Percentiles rank a stretch among this genome's conserved stretches.
Evolutionary conservation across 495 filamentous ascomycete genomes (phyloP).

Genomic region (Podospora anserina): DNA sequence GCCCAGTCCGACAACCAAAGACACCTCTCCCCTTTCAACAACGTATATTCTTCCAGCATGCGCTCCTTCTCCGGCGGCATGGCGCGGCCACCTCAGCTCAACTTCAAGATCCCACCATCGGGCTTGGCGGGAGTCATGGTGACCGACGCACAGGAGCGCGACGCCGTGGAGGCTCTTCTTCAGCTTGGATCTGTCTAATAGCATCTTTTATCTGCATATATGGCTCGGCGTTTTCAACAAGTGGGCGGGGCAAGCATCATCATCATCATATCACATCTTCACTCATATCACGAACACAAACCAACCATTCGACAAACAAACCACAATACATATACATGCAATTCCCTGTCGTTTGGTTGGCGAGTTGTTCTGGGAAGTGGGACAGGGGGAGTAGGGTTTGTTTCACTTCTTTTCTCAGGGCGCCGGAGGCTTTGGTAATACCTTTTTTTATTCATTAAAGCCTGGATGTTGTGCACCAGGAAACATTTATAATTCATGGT

Average conservation of each 20-base stretch:
- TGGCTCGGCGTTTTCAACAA: conserved; percentile 47
- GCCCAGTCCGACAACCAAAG: conserved; percentile 25
- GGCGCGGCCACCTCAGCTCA: conserved; percentile 47
- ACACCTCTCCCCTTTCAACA: conserved; percentile 37
- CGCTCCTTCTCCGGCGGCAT: conserved; percentile 51
- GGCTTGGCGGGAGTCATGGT: conserved; percentile 44
- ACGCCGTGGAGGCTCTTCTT: conserved; percentile 79
- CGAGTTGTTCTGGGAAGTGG: neutral
- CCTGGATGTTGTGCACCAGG: neutral
- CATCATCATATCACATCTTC: neutral
- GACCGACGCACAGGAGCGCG: conserved; percentile 69
- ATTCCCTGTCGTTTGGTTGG: neutral
- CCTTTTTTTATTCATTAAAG: neutral
- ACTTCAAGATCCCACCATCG: conserved; percentile 46
- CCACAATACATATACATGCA: neutral
- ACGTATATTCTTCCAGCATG: conserved; percentile 45
- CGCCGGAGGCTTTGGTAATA: neutral
- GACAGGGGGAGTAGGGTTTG: neutral
- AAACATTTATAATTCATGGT: neutral
- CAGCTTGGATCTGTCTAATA: conserved; percentile 84
- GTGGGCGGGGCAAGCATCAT: conserved; percentile 18
- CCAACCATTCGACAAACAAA: neutral
- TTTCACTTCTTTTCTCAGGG: neutral
- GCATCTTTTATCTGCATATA: conserved; percentile 35
- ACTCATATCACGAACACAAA: neutral